Evolutionary conservation across 345 rosid genomes (phyloP).

Genomic region (Mallotus nudiflorus): DNA sequence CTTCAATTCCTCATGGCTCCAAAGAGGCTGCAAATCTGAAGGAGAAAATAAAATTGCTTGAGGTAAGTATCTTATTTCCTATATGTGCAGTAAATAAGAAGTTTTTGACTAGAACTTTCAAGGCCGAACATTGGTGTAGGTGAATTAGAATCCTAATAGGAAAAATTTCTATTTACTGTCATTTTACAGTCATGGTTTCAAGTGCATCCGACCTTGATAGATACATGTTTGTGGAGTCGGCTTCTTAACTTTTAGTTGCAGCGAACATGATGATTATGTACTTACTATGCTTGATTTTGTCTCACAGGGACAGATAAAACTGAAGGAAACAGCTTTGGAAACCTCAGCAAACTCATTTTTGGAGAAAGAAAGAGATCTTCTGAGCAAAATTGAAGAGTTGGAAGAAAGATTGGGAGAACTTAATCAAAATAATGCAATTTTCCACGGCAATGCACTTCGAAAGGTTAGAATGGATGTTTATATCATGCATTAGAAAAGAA

Average conservation of each 20-base stretch:
- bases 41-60: conserved; percentile 56
- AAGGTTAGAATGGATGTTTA: conserved; percentile 37
- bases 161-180: neutral
- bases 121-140: neutral
- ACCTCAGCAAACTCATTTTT: conserved; percentile 50
- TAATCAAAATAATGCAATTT: conserved; percentile 29
- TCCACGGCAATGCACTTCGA: conserved; percentile 19
- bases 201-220: neutral
- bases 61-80: conserved; percentile 46
- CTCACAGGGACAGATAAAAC: conserved; percentile 62
- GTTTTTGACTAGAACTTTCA: neutral
- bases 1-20: conserved; percentile 37
- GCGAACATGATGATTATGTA: neutral
- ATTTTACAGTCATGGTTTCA: neutral
- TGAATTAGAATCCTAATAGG: neutral
- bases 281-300: conserved; percentile 13
- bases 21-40: conserved; percentile 59
- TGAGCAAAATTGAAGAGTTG: conserved; percentile 52
- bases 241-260: neutral
- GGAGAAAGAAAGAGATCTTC: conserved; percentile 60
- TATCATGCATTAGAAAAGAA: neutral
- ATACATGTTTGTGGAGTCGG: neutral
- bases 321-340: conserved; percentile 61
- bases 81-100: neutral
- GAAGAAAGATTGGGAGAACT: conserved; percentile 52